Conservation (phyloP, 139 green algal species). For the Prasinococcaceae sp. region DNA sequence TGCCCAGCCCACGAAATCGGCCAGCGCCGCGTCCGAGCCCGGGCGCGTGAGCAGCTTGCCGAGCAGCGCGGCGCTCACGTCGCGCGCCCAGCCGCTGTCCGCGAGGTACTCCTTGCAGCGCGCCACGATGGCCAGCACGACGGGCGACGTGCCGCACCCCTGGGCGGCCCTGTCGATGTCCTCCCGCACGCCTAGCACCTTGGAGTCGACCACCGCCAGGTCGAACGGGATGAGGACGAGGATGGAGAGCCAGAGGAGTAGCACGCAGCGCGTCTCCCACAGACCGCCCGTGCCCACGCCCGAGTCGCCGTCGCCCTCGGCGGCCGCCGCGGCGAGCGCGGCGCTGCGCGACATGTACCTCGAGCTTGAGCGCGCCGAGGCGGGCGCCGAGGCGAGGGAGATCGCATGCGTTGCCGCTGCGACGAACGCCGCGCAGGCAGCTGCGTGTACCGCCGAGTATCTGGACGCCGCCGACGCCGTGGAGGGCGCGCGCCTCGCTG, state of each 20-base stretch:
- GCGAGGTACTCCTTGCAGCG: conserved; percentile 37
- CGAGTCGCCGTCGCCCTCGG: background rate
- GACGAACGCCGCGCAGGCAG: too few species aligned
- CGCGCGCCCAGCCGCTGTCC: conserved; percentile 43
- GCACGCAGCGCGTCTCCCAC: conserved; percentile 63
- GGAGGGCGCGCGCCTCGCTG: too few species aligned
- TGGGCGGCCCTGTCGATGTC: background rate
- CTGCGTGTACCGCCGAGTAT: too few species aligned
- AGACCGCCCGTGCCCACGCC: too few species aligned
- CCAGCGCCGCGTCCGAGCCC: conserved; percentile 55
- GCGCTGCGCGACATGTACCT: too few species aligned
- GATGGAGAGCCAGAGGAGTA: conserved; percentile 90
- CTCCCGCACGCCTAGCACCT: background rate
- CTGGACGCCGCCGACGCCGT: too few species aligned
- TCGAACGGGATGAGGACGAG: conserved; percentile 88
- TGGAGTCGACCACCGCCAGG: conserved; percentile 62
- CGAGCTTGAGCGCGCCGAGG: too few species aligned
- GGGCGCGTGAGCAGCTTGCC: conserved; percentile 70
- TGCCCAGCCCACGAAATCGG: conserved; percentile 57
- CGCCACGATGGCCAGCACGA: conserved; percentile 36
- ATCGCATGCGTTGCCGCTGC: too few species aligned
- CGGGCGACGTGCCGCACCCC: background rate
- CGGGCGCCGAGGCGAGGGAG: too few species aligned
- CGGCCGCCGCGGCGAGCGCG: too few species aligned
- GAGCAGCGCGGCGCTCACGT: conserved; percentile 69